Conservation (phyloP, 257 asterid species). For the Ilex aquifolium region DNA sequence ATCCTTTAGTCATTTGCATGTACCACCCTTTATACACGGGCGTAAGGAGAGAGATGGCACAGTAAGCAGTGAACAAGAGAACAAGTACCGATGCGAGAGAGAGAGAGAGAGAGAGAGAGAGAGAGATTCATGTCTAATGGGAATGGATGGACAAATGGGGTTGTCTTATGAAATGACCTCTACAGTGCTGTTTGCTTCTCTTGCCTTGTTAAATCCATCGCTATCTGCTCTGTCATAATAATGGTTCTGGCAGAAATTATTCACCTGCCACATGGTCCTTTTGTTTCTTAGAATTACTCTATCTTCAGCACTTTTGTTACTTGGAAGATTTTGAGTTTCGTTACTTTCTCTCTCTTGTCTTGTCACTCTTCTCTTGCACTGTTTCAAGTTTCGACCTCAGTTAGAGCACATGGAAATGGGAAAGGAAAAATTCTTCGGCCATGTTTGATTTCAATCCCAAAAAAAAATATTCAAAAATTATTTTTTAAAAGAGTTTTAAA, state of each 20-base stretch:
- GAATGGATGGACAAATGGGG: constrained; percentile 55
- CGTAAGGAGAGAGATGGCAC: neutral
- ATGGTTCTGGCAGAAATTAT: constrained; percentile 13
- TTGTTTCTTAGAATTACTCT: neutral
- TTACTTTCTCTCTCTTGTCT: neutral
- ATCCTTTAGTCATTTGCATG: too few relatives aligned
- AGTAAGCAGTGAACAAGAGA: neutral
- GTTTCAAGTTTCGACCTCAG: constrained; percentile 7
- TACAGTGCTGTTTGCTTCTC: constrained; percentile 1
- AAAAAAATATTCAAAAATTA: too few relatives aligned
- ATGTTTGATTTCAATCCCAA: too few relatives aligned
- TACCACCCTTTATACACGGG: neutral
- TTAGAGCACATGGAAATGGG: constrained; percentile 37
- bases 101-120: neutral
- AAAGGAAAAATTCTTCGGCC: too few relatives aligned
- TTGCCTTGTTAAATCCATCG: constrained; percentile 16
- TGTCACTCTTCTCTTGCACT: constrained; percentile 21
- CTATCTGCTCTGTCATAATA: constrained; percentile 9
- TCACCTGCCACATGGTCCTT: constrained; percentile 15
- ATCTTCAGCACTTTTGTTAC: constrained; percentile 4
- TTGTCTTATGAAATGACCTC: constrained; percentile 58
- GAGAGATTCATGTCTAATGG: neutral
- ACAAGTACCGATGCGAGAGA: neutral
- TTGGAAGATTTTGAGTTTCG: neutral
- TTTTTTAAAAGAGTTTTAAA: too few relatives aligned